Evolutionary conservation across 163 green algal genomes (phyloP).

Genomic region (Trebouxiophyceae sp.): DNA sequence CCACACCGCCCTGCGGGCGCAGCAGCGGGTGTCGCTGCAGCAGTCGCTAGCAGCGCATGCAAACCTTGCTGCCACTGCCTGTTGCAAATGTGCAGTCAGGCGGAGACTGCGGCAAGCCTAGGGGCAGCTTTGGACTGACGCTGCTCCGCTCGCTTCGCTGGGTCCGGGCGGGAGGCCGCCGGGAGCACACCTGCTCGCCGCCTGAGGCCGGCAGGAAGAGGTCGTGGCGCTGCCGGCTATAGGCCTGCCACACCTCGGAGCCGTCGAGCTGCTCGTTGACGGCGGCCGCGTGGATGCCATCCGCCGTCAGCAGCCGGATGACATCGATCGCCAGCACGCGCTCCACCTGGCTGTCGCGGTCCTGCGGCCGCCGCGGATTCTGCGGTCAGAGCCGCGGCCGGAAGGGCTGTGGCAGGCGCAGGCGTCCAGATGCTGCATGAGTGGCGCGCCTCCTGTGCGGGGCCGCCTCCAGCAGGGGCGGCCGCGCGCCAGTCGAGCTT

Average conservation of each 20-base stretch:
- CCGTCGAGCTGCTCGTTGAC: constrained; percentile 36
- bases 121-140: too few relatives aligned
- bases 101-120: neutral
- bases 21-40: too few relatives aligned
- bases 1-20: constrained; percentile 49
- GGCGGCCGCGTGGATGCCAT: constrained; percentile 28
- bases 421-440: too few relatives aligned
- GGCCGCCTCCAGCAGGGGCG: too few relatives aligned
- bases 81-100: neutral
- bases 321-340: constrained; percentile 72
- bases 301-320: constrained; percentile 50
- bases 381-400: neutral
- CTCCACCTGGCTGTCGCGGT: constrained; percentile 50
- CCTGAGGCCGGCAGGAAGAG: constrained; percentile 74
- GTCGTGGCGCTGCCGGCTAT: constrained; percentile 71
- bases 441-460: too few relatives aligned
- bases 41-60: neutral
- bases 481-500: constrained; percentile 50
- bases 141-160: too few relatives aligned
- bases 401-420: neutral
- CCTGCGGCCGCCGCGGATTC: constrained; percentile 11
- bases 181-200: constrained; percentile 14
- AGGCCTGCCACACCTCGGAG: constrained; percentile 45
- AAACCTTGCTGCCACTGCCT: neutral
- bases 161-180: too few relatives aligned